Base-by-base conservation (phyloP, 441 rosid species). In the Geranium incanum region DNA sequence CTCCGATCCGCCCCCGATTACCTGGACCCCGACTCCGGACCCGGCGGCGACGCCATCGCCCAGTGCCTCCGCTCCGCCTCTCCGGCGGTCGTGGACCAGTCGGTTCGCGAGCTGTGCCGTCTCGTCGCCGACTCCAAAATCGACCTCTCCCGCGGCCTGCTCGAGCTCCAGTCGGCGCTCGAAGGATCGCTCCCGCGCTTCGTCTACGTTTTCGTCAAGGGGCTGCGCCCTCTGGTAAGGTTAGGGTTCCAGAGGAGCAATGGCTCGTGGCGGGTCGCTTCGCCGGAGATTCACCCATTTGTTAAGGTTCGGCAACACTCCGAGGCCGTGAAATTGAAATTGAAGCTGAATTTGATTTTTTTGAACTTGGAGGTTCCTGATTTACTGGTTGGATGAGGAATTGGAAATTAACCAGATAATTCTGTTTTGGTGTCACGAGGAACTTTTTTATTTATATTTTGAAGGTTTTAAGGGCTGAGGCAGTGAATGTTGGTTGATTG, bases 141-240 rank as follows among this genome's bases (percentile, higher is more conserved):
- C 67, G 85, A 88, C 68, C 70, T 85, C 68, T 75, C 92, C 52
- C 80, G 79, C 66, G 90, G 86, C 0, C 76, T 91, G 73, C 23
- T 87, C 74, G 96, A 89, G 83, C 92, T 91, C 66, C 98, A 86
- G 74, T 88, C 96, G 11, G 84, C 97, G 11, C 88, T 91, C 70
- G 95, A 91, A 81, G 96, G 86, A 21, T 80, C 91, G 71, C 85
- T 85, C 52, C 65, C 86, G 19, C 87, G 84, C 43, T 81, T 85
- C 52, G 88, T 83, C 12, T 68, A 77, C 0, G 66, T 93, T 1
- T 85, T 87, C 38, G 93, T 91, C 68, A 93, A 89, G 70, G 90
- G 87, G 0, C 72, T 93, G 45, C 96, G 92, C 38, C 84, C 82
- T 72, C 79, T 93, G 55, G 82, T 86, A 72, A 84, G 93, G 16